Evolutionary conservation across 305 asterid species (phyloP).

Genomic region (Rubia occidens): DNA sequence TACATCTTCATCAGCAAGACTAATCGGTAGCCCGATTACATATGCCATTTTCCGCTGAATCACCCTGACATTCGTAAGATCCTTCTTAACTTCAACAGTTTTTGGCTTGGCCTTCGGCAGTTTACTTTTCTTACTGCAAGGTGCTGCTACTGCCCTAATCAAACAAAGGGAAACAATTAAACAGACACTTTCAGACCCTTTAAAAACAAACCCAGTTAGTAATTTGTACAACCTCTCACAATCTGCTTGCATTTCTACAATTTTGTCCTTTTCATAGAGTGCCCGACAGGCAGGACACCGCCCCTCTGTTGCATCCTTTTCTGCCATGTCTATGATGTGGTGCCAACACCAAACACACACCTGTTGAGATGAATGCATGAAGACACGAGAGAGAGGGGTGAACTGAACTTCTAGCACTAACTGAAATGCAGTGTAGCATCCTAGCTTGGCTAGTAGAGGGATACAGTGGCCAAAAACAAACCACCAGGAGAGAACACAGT

Average conservation of each 20-base stretch:
- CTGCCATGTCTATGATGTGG: slow-evolving; percentile 95
- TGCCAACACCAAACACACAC: slow-evolving; percentile 99
- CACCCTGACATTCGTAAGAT: slow-evolving; percentile 79
- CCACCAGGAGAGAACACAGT: neutral
- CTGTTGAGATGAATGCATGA: slow-evolving; percentile 26
- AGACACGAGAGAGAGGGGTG: neutral
- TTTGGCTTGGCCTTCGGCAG: slow-evolving; percentile 77
- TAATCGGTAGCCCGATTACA: slow-evolving; percentile 84
- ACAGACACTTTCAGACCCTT: slow-evolving; percentile 12
- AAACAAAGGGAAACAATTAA: slow-evolving; percentile 13
- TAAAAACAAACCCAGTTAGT: slow-evolving; percentile 12
- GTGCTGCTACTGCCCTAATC: slow-evolving; percentile 45
- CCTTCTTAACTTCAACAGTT: slow-evolving; percentile 71
- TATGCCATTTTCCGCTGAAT: slow-evolving; percentile 95
- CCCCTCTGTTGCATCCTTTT: slow-evolving; percentile 76
- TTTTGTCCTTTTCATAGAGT: slow-evolving; percentile 78
- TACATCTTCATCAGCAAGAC: slow-evolving; percentile 92
- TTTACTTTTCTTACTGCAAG: slow-evolving; percentile 51
- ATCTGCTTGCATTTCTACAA: slow-evolving; percentile 65
- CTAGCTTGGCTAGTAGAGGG: neutral
- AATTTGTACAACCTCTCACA: slow-evolving; percentile 48
- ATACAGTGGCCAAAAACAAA: neutral
- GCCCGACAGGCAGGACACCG: slow-evolving; percentile 94
- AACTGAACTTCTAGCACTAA: neutral
- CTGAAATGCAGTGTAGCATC: neutral